Evolutionary conservation across 345 rosid species (phyloP), one percentile per base, ranked within the genome.

Genomic region (Lepidium didymum): DNA sequence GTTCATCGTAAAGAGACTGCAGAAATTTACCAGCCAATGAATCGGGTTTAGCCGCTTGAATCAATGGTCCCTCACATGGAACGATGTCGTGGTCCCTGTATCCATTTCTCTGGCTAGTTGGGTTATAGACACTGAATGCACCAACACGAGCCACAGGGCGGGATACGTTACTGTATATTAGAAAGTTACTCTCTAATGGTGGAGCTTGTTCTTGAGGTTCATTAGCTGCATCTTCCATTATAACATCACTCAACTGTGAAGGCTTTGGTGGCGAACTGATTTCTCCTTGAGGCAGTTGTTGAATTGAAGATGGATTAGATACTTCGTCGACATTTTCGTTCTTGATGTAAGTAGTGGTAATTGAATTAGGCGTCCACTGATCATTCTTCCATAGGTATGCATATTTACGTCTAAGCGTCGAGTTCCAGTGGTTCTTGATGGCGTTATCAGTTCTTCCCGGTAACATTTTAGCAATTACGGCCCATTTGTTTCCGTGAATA

Each of bases 391-490:
- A 72, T 25, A 62, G 75, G 14, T 77, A 85, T 11, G 68, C 15
- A 61, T 74, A 70, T 68, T 83, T 25, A 16, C 96, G 86, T 71
- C 87, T 77, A 43, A 89, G 78, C 59, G 92, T 79, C 55, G 92
- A 87, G 77, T 92, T 92, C 98, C 98, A 92, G 41, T 89, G 96
- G 65, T 89, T 87, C 76, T 92, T 89, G 45, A 89, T 89, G 67
- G 96, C 85, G 43, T 92, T 89, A 74, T 92, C 98, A 53, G 98
- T 92, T 75, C 98, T 82, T 47, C 98, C 96, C 0, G 85, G 89
- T 38, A 92, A 82, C 43, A 87, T 83, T 74, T 82, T 84, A 10
- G 98, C 92, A 44, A 92, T 92, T 3, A 65, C 81, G 25, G 91
- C 93, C 94, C 97, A 88, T 78, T 84, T 91, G 84, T 91, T 91